phyloP scores from a whole-genome alignment of 2,329 filamentous ascomycete species.

The Aspergillus sp. region DNA sequence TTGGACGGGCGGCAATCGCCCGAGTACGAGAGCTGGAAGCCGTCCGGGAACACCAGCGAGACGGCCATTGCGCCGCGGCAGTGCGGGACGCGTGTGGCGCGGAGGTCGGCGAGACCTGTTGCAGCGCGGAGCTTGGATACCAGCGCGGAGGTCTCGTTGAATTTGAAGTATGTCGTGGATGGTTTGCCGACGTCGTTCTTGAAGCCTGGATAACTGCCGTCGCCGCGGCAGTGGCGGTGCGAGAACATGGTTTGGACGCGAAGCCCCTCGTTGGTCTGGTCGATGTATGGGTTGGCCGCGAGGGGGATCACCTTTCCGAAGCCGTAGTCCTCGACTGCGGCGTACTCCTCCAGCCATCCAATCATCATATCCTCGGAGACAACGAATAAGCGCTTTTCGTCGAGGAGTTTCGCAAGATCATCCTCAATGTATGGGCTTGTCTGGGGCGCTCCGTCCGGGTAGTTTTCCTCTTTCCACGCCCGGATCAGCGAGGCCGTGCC shows the following conservation, averaged over 20 bases:
- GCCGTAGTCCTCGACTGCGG: slow-evolving; percentile 67
- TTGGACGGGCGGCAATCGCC: slow-evolving; percentile 81
- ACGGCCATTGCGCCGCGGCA: slow-evolving; percentile 71
- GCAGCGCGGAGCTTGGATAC: slow-evolving; percentile 39
- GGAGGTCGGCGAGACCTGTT: slow-evolving; percentile 58
- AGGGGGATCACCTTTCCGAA: slow-evolving; percentile 51
- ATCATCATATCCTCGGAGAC: slow-evolving; percentile 65
- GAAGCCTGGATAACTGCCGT: slow-evolving; percentile 18
- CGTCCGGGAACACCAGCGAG: slow-evolving; percentile 66
- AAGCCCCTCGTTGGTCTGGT: slow-evolving; percentile 2
- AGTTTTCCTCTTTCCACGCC: slow-evolving; percentile 62
- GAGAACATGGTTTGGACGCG: slow-evolving; percentile 18
- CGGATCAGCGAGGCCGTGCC: slow-evolving; percentile 73
- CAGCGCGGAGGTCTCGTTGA: slow-evolving; percentile 20
- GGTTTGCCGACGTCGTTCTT: slow-evolving; percentile 7
- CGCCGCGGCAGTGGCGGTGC: slow-evolving; percentile 22
- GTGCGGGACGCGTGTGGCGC: slow-evolving; percentile 63
- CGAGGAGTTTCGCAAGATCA: slow-evolving; percentile 29
- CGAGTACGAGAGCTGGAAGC: slow-evolving; percentile 83
- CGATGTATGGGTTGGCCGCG: slow-evolving; percentile 24
- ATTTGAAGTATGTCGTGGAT: slow-evolving; percentile 15
- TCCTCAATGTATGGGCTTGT: slow-evolving; percentile 34
- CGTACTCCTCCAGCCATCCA: slow-evolving; percentile 70
- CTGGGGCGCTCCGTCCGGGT: slow-evolving; percentile 25
- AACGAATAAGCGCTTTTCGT: slow-evolving; percentile 49